Conservation (phyloP, 2,329 filamentous ascomycete species). For the Penicillium sp. region DNA sequence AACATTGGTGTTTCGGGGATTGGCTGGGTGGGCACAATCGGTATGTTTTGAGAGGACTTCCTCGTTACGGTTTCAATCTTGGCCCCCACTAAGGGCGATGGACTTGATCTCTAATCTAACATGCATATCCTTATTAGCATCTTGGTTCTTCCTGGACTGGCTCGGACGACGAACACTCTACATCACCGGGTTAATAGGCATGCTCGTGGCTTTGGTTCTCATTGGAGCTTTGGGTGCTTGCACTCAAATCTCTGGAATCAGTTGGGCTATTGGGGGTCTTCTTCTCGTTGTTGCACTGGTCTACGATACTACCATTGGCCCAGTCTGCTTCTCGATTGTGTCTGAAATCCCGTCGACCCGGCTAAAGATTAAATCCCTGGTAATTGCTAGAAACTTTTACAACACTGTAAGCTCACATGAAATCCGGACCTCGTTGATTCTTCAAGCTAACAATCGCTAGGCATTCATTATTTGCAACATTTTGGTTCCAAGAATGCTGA, state of each 20-base stretch:
- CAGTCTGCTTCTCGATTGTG: background rate
- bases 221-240: background rate
- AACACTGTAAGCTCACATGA: background rate
- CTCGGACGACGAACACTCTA: background rate
- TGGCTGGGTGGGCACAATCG: background rate
- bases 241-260: background rate
- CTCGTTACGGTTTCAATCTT: no score
- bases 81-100: background rate
- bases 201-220: background rate
- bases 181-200: background rate
- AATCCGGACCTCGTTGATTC: no score
- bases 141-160: background rate
- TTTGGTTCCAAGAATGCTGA: background rate
- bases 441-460: no score
- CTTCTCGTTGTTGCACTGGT: background rate
- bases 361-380: background rate
- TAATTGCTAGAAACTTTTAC: background rate
- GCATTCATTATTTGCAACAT: background rate
- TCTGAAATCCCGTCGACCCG: background rate
- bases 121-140: background rate
- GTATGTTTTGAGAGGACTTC: background rate
- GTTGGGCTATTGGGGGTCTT: background rate
- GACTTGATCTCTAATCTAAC: background rate
- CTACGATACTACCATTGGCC: background rate
- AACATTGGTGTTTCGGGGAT: background rate